Conservation (phyloP, 352 stramenopile genomes). For the Peronospora farinosa region DNA sequence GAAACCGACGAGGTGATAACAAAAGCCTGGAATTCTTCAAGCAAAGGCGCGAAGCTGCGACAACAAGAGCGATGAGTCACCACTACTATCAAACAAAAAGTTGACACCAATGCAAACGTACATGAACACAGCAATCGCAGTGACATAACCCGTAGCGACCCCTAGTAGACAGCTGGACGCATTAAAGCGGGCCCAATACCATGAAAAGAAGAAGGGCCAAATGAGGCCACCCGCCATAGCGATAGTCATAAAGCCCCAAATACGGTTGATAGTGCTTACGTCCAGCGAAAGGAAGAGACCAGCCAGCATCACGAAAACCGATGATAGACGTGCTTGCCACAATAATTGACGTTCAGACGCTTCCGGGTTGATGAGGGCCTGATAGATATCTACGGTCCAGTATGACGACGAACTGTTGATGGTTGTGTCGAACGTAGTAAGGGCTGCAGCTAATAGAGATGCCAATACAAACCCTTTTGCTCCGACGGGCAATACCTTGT, state of each 20-base stretch:
- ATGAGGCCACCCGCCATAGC: constrained; percentile 59
- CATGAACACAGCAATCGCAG: constrained; percentile 58
- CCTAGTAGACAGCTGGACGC: constrained; percentile 52
- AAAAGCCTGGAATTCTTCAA: constrained; percentile 51
- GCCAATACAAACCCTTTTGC: constrained; percentile 64
- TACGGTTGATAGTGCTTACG: constrained; percentile 69
- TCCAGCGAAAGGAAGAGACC: constrained; percentile 58
- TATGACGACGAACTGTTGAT: constrained; percentile 77
- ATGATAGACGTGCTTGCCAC: constrained; percentile 59
- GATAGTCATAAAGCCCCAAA: constrained; percentile 81
- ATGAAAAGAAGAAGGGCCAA: constrained; percentile 74
- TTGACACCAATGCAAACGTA: constrained; percentile 25
- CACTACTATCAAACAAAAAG: not conserved
- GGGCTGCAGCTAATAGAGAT: constrained; percentile 57
- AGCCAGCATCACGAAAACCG: constrained; percentile 48
- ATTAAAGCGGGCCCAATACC: constrained; percentile 79
- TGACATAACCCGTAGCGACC: constrained; percentile 46
- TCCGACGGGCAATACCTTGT: constrained; percentile 62
- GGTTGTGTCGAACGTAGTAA: constrained; percentile 77
- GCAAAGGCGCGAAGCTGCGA: constrained; percentile 40
- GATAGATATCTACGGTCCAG: constrained; percentile 81
- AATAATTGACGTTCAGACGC: constrained; percentile 51
- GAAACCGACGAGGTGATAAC: constrained; percentile 59
- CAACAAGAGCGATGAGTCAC: not conserved
- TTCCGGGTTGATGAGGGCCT: constrained; percentile 54